phyloP scores from a whole-genome alignment of 2,329 filamentous ascomycete species.

The Lachnellula cervina region DNA sequence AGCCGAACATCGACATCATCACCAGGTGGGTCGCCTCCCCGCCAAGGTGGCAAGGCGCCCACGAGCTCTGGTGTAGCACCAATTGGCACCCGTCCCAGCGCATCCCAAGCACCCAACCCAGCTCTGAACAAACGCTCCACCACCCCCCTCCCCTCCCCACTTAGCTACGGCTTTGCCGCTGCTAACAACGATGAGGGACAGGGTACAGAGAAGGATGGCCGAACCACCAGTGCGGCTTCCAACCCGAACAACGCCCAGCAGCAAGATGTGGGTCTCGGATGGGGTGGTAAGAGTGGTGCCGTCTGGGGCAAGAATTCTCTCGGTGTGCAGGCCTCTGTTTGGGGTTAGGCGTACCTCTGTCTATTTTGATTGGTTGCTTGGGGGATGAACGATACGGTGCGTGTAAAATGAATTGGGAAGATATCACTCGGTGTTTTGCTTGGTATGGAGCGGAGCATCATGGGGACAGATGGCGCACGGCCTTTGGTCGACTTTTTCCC shows the following conservation, averaged over 20 bases:
- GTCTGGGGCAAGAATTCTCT: constrained; percentile 85
- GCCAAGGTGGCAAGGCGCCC: constrained; percentile 56
- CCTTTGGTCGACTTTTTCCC: background rate
- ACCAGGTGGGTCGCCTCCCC: constrained; percentile 74
- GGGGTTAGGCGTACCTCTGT: constrained; percentile 57
- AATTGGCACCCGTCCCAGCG: constrained; percentile 82
- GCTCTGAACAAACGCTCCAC: constrained; percentile 68
- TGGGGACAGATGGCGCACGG: background rate
- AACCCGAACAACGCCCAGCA: constrained; percentile 45
- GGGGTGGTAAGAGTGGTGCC: constrained; percentile 69
- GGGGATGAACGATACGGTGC: too few species aligned
- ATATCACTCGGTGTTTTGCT: constrained; percentile 4
- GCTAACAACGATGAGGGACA: constrained; percentile 45
- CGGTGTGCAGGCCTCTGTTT: constrained; percentile 87
- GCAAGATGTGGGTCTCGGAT: constrained; percentile 50
- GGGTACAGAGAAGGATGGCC: constrained; percentile 33
- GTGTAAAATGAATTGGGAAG: constrained; percentile 4
- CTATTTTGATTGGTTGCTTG: background rate
- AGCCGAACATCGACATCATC: constrained; percentile 83
- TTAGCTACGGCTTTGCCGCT: constrained; percentile 66
- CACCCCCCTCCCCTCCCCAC: constrained; percentile 85
- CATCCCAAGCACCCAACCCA: constrained; percentile 48
- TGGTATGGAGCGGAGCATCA: constrained; percentile 2
- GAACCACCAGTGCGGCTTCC: constrained; percentile 51
- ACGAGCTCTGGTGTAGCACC: constrained; percentile 70